A percentile compares a stretch with the other conserved stretches of the same genome.
phyloP scores from a whole-genome alignment of 768 basidiomycete genomes.

The Heimioporus sp. region DNA sequence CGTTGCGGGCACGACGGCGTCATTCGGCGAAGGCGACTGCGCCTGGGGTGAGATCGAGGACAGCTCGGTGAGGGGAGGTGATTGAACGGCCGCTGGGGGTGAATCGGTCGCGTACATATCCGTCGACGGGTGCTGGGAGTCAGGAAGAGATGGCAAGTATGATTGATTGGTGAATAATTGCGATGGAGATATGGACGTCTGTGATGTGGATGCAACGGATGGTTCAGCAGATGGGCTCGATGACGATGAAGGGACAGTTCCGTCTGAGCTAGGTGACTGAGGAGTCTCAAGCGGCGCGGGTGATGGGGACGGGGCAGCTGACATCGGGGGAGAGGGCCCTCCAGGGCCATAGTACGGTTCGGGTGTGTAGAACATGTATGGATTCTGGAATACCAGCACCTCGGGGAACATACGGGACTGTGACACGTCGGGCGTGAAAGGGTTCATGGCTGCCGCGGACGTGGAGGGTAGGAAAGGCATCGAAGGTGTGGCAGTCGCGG shows the following conservation, averaged over 20 bases:
- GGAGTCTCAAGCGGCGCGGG: slow-evolving; percentile 29
- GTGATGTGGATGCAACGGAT: slow-evolving; percentile 11
- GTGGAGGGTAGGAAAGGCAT: not conserved
- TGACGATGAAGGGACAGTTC: slow-evolving; percentile 12
- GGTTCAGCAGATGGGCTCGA: slow-evolving; percentile 7
- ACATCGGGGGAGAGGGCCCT: slow-evolving; percentile 54
- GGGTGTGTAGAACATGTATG: slow-evolving; percentile 5
- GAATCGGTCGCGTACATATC: slow-evolving; percentile 7
- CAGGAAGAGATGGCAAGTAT: slow-evolving; percentile 4
- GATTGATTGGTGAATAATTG: slow-evolving; percentile 4
- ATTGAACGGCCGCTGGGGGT: slow-evolving; percentile 2
- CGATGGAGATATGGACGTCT: slow-evolving; percentile 17
- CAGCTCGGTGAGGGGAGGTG: not conserved
- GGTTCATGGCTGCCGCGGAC: not conserved
- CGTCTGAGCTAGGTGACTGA: slow-evolving; percentile 10
- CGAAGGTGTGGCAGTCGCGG: no score
- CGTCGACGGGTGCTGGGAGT: slow-evolving; percentile 12
- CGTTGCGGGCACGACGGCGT: no score
- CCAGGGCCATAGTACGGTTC: slow-evolving; percentile 31
- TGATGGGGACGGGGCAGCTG: slow-evolving; percentile 42
- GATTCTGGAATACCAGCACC: not conserved
- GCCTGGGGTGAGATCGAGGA: no score
- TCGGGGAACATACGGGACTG: slow-evolving; percentile 1
- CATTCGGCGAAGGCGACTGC: no score
- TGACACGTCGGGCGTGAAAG: not conserved